Percentiles rank a stretch among this genome's conserved stretches.
These are phyloP conservation scores for Cyberlindnera euphorbiae DNA, from an alignment of 805 yeast genomes.

Conservation along the genomic window DNA sequence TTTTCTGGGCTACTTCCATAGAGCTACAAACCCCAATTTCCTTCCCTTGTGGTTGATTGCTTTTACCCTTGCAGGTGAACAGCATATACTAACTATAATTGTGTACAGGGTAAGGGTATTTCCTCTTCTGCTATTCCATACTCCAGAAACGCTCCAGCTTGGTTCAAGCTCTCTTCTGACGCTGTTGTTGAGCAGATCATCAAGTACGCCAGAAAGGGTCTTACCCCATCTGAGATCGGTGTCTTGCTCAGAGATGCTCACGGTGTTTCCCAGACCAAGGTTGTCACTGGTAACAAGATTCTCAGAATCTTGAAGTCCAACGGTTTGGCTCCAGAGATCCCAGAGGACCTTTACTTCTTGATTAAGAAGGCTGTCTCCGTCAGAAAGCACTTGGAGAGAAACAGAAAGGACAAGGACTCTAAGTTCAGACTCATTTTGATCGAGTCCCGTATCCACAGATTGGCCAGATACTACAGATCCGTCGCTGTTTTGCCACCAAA, in stretches of 20 bases:
- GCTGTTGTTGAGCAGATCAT: constrained; percentile 95
- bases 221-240: constrained; percentile 99
- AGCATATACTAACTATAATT: constrained; percentile 38
- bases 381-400: constrained; percentile 99
- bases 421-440: constrained; percentile 99
- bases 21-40: too few relatives aligned
- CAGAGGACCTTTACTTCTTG: constrained; percentile 98
- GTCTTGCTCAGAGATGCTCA: constrained; percentile 99
- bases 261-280: constrained; percentile 97
- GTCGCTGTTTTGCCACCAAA: constrained; percentile 98
- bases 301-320: constrained; percentile 98
- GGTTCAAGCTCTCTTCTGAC: constrained; percentile 97
- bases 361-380: constrained; percentile 99
- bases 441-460: constrained; percentile 99
- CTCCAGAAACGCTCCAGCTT: constrained; percentile 97
- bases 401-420: constrained; percentile 99
- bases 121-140: constrained; percentile 98
- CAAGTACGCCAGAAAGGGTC: constrained; percentile 99
- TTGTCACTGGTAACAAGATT: constrained; percentile 98
- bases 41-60: constrained; percentile 6
- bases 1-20: too few relatives aligned
- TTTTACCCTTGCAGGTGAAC: constrained; percentile 5
- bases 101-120: constrained; percentile 92
- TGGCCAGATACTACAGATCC: constrained; percentile 99
- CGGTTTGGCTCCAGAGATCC: constrained; percentile 99